These are phyloP conservation scores for Paramyrothecium sp. DNA, from an alignment of 2,329 filamentous ascomycete genomes.

Conservation along the genomic window DNA sequence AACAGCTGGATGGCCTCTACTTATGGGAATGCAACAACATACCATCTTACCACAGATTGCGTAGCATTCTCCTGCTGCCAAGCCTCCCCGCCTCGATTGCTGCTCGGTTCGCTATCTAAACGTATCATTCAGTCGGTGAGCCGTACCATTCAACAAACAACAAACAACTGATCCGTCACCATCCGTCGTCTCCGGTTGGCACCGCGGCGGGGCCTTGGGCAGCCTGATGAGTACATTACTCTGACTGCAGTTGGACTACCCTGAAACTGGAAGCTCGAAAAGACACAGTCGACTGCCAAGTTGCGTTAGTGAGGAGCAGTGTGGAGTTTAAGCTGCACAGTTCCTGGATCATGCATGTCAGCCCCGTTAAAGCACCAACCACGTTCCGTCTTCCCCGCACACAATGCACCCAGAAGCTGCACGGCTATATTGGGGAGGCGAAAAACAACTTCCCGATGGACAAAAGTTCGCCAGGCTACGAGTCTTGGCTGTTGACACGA, in stretches of 20 bases:
- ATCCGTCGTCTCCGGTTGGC: not conserved
- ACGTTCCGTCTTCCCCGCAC: not conserved
- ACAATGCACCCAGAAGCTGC: not conserved
- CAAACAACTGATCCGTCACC: not conserved
- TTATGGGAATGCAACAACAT: no score
- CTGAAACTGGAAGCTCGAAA: not conserved
- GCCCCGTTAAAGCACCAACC: not conserved
- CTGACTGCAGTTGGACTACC: not conserved
- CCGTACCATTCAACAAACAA: not conserved
- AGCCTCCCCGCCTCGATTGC: not conserved
- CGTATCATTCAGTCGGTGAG: not conserved
- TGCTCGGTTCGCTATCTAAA: not conserved
- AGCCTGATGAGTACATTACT: not conserved
- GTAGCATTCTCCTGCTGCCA: not conserved
- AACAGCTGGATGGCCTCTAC: not conserved
- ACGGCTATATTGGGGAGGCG: no score
- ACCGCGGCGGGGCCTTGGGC: not conserved
- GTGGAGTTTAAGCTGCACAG: not conserved
- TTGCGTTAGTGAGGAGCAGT: not conserved
- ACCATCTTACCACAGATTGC: not conserved
- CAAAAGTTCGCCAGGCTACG: no score
- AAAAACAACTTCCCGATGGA: no score
- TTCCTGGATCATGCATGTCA: not conserved
- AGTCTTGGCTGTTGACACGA: no score
- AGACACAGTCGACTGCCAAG: not conserved